Evolutionary conservation across 208 protist species (phyloP), one percentile per base, ranked within the genome.

Genomic region (Leishmania amazonensis): DNA sequence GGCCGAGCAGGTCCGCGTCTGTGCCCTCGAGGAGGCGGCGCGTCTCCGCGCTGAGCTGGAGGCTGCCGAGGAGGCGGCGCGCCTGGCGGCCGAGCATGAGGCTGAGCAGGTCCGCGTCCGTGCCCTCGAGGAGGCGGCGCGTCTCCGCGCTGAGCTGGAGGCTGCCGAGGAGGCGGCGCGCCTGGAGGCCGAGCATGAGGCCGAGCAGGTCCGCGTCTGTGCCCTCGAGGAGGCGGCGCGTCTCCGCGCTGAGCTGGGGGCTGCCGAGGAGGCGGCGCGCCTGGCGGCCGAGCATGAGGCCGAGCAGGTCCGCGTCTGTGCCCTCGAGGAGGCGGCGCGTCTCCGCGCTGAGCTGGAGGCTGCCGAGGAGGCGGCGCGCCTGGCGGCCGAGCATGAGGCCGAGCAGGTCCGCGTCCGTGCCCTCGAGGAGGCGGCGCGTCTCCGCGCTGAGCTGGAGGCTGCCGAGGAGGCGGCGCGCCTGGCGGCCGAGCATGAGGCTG

Each of bases 401-500:
- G 51, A 54, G 51, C 51, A 54, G 51, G 1, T 15, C 51, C 51
- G 51, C 70, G 11, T 28, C 70, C 35, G 5, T 6, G 13, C 40
- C 70, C 70, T 28, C 19, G 75, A 78, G 35, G 57, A 78, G 19
- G 58, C 9, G 13, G 75, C 40, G 13, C 54, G 31, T 11, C 75
- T 21, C 21, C 3, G 28, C 15, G 76, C 38, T 11, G 76, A 88
- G 72, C 51, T 60, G 3, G 62, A 76, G 47, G 60, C 79, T 35
- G 81, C 80, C 21, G 70, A 81, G 51, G 75, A 79, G 51, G 67
- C 64, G 9, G 80, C 75, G 2, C 75, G 78, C 8, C 64, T 54
- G 62, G 60, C 3, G 28, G 60, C 28, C 28, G 2, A 9, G 60
- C 28, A 67, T 8, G 60, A 38, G 60, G 60, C 60, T 6, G 60